These are phyloP conservation scores for Solanum corneliomulleri DNA, from an alignment of 257 asterid species.

Conservation along the genomic window DNA sequence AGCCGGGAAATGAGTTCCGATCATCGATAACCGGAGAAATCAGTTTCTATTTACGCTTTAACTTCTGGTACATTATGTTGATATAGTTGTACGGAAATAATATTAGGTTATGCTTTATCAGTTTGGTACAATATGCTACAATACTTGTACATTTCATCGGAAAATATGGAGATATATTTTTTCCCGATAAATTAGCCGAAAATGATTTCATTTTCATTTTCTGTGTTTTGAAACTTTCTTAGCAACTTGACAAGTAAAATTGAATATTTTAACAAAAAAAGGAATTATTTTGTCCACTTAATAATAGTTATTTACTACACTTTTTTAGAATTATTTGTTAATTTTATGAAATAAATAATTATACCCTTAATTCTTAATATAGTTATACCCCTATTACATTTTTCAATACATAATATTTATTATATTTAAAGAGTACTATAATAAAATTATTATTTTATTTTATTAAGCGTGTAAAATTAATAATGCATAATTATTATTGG, in stretches of 20 bases:
- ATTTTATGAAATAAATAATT: too few species aligned
- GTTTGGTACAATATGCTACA: not conserved
- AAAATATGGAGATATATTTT: not conserved
- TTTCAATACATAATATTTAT: too few species aligned
- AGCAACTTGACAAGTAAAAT: too few species aligned
- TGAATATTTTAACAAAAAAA: too few species aligned
- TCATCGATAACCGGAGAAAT: not conserved
- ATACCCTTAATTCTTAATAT: too few species aligned
- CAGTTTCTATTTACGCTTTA: not conserved
- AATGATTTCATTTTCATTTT: not conserved
- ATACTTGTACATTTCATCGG: not conserved
- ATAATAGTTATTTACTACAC: too few species aligned
- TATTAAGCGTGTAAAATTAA: fast-evolving
- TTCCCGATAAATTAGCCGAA: not conserved
- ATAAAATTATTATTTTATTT: fast-evolving
- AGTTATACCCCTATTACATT: too few species aligned
- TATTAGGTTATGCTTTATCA: not conserved
- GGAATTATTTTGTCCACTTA: fast-evolving
- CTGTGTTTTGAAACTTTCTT: not conserved
- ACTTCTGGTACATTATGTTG: not conserved
- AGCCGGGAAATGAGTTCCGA: not conserved
- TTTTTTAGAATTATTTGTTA: fast-evolving
- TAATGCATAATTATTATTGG: too few species aligned
- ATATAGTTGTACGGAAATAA: not conserved
- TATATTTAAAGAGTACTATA: too few species aligned